phyloP scores from a whole-genome alignment of 2,329 filamentous ascomycete species.

The Ophiostoma quercus region DNA sequence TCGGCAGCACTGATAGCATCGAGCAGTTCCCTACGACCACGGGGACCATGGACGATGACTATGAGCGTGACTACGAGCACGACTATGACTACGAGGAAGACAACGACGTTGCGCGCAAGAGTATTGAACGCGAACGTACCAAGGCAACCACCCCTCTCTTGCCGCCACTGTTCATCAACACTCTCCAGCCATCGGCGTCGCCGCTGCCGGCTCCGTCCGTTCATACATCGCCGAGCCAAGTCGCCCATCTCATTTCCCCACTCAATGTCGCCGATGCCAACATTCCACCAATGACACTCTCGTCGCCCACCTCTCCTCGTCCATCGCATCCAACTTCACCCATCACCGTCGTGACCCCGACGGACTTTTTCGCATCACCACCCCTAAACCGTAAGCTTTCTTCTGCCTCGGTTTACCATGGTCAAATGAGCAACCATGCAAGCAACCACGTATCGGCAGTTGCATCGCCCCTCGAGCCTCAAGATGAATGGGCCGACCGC shows the following conservation, averaged over 20 bases:
- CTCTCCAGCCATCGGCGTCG: constrained; percentile 34
- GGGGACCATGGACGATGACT: constrained; percentile 32
- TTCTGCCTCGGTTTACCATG: constrained; percentile 61
- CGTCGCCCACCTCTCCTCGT: neutral
- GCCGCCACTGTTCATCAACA: constrained; percentile 68
- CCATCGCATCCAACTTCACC: constrained; percentile 2
- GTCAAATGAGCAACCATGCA: constrained; percentile 47
- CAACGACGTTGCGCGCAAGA: constrained; percentile 42
- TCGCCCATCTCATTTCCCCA: neutral
- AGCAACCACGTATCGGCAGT: constrained; percentile 47
- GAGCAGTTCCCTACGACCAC: constrained; percentile 30
- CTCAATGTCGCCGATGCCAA: neutral
- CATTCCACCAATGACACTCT: constrained; percentile 21
- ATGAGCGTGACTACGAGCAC: constrained; percentile 29
- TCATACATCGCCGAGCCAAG: constrained; percentile 77
- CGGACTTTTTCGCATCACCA: constrained; percentile 51
- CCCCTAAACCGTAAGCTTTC: constrained; percentile 74
- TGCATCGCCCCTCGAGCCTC: constrained; percentile 38
- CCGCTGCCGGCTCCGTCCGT: constrained; percentile 44
- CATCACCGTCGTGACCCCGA: neutral
- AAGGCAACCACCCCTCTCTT: constrained; percentile 77
- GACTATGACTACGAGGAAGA: constrained; percentile 43
- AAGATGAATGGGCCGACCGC: constrained; percentile 77
- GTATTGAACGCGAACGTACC: constrained; percentile 52
- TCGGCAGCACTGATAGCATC: constrained; percentile 54